These are phyloP conservation scores for Symbiodinium pilosum DNA, from an alignment of 73 alveolate species.

Conservation along the genomic window DNA sequence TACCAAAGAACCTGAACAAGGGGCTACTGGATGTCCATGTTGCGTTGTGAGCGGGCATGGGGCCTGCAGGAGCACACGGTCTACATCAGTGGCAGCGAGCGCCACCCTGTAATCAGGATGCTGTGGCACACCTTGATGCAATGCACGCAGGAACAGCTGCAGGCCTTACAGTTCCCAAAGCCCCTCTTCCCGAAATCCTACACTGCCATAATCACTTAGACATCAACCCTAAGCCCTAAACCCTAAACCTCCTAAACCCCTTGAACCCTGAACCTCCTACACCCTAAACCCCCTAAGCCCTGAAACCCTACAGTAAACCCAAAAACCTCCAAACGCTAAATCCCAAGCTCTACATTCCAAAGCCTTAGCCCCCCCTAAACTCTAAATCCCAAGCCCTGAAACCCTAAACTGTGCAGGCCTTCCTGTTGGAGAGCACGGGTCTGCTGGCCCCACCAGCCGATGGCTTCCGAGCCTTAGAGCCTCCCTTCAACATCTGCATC, in stretches of 20 bases:
- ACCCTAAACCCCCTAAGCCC: not conserved
- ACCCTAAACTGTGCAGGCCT: too few relatives aligned
- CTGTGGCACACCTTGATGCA: not conserved
- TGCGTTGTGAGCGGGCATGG: too few relatives aligned
- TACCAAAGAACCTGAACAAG: too few relatives aligned
- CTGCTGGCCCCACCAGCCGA: too few relatives aligned
- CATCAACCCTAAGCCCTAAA: not conserved
- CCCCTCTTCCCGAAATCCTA: not conserved
- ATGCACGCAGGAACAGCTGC: constrained; percentile 27
- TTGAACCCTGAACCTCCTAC: not conserved
- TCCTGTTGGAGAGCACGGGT: too few relatives aligned
- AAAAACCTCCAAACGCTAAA: not conserved
- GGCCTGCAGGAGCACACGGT: not conserved
- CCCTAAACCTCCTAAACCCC: not conserved
- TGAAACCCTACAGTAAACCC: not conserved
- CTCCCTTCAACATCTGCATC: too few relatives aligned
- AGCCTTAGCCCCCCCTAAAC: too few relatives aligned
- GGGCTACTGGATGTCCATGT: too few relatives aligned
- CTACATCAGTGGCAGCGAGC: not conserved
- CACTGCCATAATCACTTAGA: not conserved
- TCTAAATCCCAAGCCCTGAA: too few relatives aligned
- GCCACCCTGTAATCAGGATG: not conserved
- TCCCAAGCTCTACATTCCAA: too few relatives aligned
- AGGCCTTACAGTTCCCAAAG: not conserved
- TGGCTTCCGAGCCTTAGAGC: too few relatives aligned